Evolutionary conservation across 2,329 filamentous ascomycete species (phyloP).

Genomic region (Exophiala calicioides): DNA sequence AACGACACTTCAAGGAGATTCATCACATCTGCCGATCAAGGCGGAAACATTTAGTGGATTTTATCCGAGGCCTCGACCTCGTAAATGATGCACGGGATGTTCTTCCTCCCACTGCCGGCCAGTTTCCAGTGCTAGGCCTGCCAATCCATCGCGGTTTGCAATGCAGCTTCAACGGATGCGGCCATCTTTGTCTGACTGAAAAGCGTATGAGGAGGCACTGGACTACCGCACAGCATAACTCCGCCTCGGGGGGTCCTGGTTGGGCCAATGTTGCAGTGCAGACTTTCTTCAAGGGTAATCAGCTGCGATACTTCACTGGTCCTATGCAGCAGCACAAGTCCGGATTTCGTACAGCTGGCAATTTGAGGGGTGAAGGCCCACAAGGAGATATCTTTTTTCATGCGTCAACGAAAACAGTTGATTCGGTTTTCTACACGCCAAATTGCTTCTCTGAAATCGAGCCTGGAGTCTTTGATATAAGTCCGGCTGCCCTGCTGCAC

Average conservation of each 20-base stretch:
- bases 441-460: too few species aligned
- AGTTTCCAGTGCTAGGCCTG: conserved; percentile 11
- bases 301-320: too few species aligned
- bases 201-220: conserved; percentile 10
- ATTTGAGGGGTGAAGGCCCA: too few species aligned
- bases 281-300: too few species aligned
- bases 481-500: neutral
- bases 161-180: conserved; percentile 1
- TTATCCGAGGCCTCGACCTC: conserved; percentile 6
- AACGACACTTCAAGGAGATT: conserved; percentile 37
- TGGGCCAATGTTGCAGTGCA: conserved; percentile 1
- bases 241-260: too few species aligned
- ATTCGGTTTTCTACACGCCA: too few species aligned
- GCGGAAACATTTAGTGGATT: conserved; percentile 22
- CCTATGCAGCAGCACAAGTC: too few species aligned
- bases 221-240: neutral
- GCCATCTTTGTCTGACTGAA: conserved; percentile 6
- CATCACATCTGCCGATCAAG: conserved; percentile 28
- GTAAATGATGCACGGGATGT: conserved; percentile 9
- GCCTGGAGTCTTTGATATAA: too few species aligned
- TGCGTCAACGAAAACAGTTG: too few species aligned
- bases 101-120: neutral
- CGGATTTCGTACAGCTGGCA: too few species aligned
- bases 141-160: conserved; percentile 6
- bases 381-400: too few species aligned